phyloP scores from a whole-genome alignment of 192 early-diverging fungal species.

The Gaertneriomyces sp. region DNA sequence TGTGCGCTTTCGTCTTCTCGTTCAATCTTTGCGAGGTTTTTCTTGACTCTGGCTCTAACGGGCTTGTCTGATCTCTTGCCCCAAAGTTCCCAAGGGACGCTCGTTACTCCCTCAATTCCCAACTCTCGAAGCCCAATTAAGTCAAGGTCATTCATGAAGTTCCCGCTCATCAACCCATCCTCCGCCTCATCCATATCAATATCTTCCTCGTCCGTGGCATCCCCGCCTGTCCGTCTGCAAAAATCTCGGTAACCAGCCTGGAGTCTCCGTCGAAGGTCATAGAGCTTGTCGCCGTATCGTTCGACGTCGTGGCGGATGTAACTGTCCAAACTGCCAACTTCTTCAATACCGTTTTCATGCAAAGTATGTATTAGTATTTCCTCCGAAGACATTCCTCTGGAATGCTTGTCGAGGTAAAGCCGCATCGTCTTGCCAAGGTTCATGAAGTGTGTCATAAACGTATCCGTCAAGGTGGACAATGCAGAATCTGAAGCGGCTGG shows the following conservation, averaged over 20 bases:
- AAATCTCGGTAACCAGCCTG: conserved; percentile 56
- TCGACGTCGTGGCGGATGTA: conserved; percentile 80
- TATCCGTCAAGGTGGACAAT: conserved; percentile 70
- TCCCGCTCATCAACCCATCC: conserved; percentile 64
- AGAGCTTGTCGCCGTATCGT: conserved; percentile 65
- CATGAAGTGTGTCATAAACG: conserved; percentile 72
- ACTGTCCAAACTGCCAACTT: conserved; percentile 63
- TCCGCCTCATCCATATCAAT: conserved; percentile 45
- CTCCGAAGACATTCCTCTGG: conserved; percentile 69
- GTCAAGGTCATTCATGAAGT: conserved; percentile 92
- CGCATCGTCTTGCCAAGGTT: conserved; percentile 82
- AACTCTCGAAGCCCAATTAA: conserved; percentile 45
- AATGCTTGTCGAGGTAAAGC: conserved; percentile 72
- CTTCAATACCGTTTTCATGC: conserved; percentile 75
- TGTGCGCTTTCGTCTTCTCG: no score
- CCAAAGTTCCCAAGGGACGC: conserved; percentile 50
- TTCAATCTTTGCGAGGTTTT: neutral
- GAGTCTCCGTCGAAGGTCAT: conserved; percentile 73
- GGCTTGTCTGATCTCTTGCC: conserved; percentile 39
- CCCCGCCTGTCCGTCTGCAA: conserved; percentile 25
- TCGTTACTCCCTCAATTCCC: conserved; percentile 39
- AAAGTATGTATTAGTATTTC: conserved; percentile 80
- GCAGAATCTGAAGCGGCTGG: conserved; percentile 54
- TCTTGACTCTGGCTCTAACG: conserved; percentile 24
- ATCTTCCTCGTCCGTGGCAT: conserved; percentile 30